Conservation (phyloP, 768 basidiomycete species). For the Suillus weaverae region DNA sequence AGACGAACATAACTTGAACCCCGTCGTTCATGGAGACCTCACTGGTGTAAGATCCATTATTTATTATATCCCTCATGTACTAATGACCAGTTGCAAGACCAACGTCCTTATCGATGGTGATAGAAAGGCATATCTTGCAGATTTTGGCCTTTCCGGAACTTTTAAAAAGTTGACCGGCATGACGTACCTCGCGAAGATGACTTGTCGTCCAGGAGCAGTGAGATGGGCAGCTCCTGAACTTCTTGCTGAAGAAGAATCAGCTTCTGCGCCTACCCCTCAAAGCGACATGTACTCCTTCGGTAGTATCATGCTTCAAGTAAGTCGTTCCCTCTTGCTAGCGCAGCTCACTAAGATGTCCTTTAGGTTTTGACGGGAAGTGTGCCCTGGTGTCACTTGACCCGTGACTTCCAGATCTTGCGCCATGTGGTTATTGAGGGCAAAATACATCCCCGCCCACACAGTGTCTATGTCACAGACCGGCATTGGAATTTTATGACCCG, state of each 20-base stretch:
- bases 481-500: background rate
- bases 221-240: background rate
- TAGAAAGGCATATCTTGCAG: background rate
- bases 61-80: background rate
- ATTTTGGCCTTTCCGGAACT: background rate
- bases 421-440: background rate
- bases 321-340: background rate
- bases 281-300: background rate
- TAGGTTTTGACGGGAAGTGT: background rate
- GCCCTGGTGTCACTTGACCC: background rate
- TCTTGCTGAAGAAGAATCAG: background rate
- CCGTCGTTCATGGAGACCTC: background rate
- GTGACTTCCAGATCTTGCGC: background rate
- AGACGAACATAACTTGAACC: background rate
- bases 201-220: background rate
- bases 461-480: background rate
- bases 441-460: background rate
- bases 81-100: background rate
- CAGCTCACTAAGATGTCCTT: background rate
- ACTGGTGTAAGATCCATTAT: background rate
- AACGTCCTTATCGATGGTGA: background rate
- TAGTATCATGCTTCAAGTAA: background rate
- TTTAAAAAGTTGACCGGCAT: background rate
- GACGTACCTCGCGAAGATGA: background rate
- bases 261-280: background rate